Conservation (phyloP, 371 early-diverging fungal genomes). For the Lichtheimia ramosa region DNA sequence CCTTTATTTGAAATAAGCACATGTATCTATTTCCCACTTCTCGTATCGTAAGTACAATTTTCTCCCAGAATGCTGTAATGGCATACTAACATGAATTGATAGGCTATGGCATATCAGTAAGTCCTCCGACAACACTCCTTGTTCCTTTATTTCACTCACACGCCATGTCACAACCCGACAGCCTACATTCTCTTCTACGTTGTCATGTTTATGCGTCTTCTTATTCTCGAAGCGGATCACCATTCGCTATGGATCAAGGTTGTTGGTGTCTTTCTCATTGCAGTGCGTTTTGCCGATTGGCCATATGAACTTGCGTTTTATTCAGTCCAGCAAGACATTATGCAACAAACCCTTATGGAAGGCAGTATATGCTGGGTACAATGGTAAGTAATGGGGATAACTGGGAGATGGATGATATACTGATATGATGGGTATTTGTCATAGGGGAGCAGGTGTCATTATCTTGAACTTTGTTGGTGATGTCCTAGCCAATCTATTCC, state of each 20-base stretch:
- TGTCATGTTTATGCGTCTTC: constrained; percentile 47
- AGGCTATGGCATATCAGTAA: constrained; percentile 40
- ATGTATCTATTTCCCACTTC: constrained; percentile 43
- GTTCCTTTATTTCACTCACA: not conserved
- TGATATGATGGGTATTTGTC: not conserved
- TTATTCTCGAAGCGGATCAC: constrained; percentile 34
- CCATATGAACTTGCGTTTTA: constrained; percentile 42
- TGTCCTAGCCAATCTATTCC: constrained; percentile 42
- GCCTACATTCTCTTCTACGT: constrained; percentile 26
- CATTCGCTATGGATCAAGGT: constrained; percentile 41
- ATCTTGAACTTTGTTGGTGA: constrained; percentile 47
- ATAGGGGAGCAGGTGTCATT: constrained; percentile 43
- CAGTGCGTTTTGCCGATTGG: constrained; percentile 48
- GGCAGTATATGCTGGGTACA: constrained; percentile 44
- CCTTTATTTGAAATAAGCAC: constrained; percentile 46
- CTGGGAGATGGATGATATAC: not conserved
- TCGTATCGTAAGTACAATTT: constrained; percentile 48
- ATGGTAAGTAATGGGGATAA: constrained; percentile 27
- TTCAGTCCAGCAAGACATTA: constrained; percentile 18
- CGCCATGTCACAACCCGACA: not conserved
- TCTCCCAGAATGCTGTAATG: not conserved
- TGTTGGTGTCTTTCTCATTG: constrained; percentile 31
- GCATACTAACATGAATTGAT: constrained; percentile 1
- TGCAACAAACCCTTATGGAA: constrained; percentile 1
- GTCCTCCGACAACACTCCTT: not conserved